Evolutionary conservation across 2,329 filamentous ascomycete species (phyloP).

Genomic region (Zopfia rhizophila): DNA sequence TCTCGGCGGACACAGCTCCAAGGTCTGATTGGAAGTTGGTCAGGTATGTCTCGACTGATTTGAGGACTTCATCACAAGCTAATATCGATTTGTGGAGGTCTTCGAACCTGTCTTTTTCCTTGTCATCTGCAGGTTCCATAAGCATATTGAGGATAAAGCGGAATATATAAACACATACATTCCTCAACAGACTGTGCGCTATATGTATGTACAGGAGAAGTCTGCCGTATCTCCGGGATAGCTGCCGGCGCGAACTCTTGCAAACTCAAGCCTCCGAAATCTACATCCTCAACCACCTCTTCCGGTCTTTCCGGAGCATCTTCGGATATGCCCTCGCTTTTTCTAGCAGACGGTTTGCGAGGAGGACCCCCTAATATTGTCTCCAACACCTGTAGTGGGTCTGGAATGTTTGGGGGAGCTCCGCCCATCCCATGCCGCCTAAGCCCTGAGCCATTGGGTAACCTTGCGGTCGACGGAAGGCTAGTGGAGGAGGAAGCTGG

Average conservation of each 20-base stretch:
- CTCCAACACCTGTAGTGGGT: constrained; percentile 77
- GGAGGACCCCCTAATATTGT: constrained; percentile 63
- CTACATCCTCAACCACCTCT: constrained; percentile 71
- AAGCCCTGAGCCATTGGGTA: constrained; percentile 74
- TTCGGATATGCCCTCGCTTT: constrained; percentile 23
- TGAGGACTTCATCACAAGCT: constrained; percentile 91
- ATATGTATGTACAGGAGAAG: constrained; percentile 58
- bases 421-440: constrained; percentile 66
- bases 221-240: constrained; percentile 41
- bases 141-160: constrained; percentile 30
- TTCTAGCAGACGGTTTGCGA: constrained; percentile 31
- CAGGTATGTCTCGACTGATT: constrained; percentile 91
- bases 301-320: constrained; percentile 55
- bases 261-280: constrained; percentile 82
- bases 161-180: constrained; percentile 67
- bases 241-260: constrained; percentile 70
- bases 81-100: constrained; percentile 88
- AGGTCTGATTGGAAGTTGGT: constrained; percentile 94
- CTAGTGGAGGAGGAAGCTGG: constrained; percentile 81
- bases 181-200: constrained; percentile 74
- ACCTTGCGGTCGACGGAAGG: constrained; percentile 71
- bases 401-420: constrained; percentile 66
- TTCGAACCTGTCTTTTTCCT: constrained; percentile 85
- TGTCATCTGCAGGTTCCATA: constrained; percentile 68
- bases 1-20: constrained; percentile 90